These are phyloP conservation scores for Limnomonas spitsbergensis DNA, from an alignment of 139 green algal genomes.

Conservation along the genomic window DNA sequence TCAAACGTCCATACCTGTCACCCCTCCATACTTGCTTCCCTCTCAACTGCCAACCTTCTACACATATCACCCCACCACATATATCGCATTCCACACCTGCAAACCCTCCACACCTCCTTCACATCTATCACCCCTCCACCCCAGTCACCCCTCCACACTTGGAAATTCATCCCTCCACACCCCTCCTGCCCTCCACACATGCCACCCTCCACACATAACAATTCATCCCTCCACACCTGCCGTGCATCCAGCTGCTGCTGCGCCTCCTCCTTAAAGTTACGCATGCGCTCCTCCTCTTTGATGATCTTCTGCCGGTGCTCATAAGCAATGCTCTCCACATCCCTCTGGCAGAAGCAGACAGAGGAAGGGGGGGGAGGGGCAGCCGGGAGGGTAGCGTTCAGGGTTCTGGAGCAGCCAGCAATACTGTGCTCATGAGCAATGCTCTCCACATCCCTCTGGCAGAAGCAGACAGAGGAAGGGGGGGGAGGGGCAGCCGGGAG, in stretches of 20 bases:
- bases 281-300: conserved; percentile 44
- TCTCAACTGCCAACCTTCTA: too few relatives aligned
- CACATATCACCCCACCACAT: too few relatives aligned
- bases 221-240: conserved; percentile 19
- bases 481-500: conserved; percentile 3
- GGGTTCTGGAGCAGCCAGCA: too few relatives aligned
- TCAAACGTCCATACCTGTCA: too few relatives aligned
- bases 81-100: too few relatives aligned
- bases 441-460: conserved; percentile 8
- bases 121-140: too few relatives aligned
- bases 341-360: conserved; percentile 28
- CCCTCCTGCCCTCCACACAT: too few relatives aligned
- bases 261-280: conserved; percentile 26
- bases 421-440: conserved; percentile 10
- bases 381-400: not conserved
- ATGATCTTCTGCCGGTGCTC: conserved; percentile 48
- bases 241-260: conserved; percentile 25
- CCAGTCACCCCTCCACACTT: too few relatives aligned
- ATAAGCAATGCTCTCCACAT: conserved; percentile 50
- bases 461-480: not conserved
- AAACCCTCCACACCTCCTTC: too few relatives aligned
- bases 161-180: too few relatives aligned
- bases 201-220: too few relatives aligned
- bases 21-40: too few relatives aligned
- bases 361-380: conserved; percentile 1